phyloP scores from a whole-genome alignment of 2,329 filamentous ascomycete species.

The Pyrenochaeta sp. region DNA sequence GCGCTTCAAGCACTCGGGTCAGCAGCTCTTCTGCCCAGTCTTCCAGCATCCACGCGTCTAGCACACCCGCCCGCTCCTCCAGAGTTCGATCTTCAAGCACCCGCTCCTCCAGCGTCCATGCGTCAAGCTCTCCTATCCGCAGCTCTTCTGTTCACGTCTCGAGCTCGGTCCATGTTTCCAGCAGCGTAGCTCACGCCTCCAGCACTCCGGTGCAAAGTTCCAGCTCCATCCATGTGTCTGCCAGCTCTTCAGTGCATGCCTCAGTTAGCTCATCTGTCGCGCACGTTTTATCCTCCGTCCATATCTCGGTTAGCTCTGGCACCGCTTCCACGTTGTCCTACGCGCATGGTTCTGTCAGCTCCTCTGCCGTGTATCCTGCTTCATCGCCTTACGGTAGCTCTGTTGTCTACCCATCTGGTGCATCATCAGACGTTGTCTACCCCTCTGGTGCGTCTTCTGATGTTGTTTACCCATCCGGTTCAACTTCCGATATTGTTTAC shows the following conservation, averaged over 20 bases:
- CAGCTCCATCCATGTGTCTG: background rate
- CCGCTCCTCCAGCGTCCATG: background rate
- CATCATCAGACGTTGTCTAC: background rate
- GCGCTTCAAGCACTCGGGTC: conserved; percentile 3
- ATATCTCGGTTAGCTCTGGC: background rate
- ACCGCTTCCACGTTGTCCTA: background rate
- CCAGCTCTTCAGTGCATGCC: background rate
- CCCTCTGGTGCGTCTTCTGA: no score
- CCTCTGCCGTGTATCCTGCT: background rate
- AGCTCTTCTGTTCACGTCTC: background rate
- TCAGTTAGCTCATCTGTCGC: background rate
- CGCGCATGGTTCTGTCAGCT: background rate
- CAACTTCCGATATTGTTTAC: background rate
- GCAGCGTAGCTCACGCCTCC: background rate
- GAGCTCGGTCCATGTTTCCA: background rate
- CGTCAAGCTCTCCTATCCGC: background rate
- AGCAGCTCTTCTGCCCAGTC: background rate
- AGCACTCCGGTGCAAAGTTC: background rate
- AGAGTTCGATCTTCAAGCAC: no score
- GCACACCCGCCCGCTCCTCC: background rate
- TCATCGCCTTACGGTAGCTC: background rate
- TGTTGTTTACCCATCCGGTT: background rate
- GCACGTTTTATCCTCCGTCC: background rate
- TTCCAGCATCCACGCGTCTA: background rate
- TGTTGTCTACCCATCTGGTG: background rate